phyloP scores from a whole-genome alignment of 139 green algal genomes.

The Tetratostichococcus sp. region DNA sequence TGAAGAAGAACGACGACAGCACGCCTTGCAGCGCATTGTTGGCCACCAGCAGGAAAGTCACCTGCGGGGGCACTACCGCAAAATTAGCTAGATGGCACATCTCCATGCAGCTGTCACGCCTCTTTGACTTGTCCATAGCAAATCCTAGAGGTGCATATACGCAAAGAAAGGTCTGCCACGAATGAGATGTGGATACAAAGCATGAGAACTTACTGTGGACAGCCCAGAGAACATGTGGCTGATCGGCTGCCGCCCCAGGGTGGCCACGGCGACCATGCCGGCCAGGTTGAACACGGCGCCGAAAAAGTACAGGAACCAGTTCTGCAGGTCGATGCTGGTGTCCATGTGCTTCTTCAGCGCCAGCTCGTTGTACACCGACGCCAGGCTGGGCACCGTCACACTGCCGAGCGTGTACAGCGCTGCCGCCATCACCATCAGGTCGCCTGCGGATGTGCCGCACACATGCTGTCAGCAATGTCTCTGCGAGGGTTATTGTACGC shows the following conservation, averaged over 20 bases:
- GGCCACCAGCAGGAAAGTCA: conserved; percentile 72
- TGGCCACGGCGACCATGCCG: conserved; percentile 40
- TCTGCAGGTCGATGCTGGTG: conserved; percentile 90
- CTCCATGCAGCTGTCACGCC: too few species aligned
- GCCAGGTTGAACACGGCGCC: conserved; percentile 80
- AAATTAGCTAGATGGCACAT: too few species aligned
- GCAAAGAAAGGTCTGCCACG: too few species aligned
- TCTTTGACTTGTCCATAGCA: too few species aligned
- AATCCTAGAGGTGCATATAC: too few species aligned
- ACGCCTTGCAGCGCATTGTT: conserved; percentile 96
- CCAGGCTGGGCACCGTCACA: conserved; percentile 84
- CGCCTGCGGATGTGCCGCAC: conserved; percentile 1
- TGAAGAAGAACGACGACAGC: conserved; percentile 95
- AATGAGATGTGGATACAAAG: too few species aligned
- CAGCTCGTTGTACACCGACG: conserved; percentile 93
- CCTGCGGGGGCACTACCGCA: too few species aligned
- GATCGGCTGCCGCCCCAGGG: not conserved
- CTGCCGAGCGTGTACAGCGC: conserved; percentile 69
- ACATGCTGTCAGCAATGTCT: too few species aligned
- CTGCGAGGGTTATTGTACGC: too few species aligned
- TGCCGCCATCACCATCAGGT: conserved; percentile 35
- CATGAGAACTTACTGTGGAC: conserved; percentile 5
- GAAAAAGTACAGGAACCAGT: conserved; percentile 98
- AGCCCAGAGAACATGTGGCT: conserved; percentile 56
- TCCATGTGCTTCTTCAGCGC: conserved; percentile 96